These are phyloP conservation scores for Macadamia integrifolia DNA, from an alignment of 164 flowering plant genomes.

Conservation along the genomic window DNA sequence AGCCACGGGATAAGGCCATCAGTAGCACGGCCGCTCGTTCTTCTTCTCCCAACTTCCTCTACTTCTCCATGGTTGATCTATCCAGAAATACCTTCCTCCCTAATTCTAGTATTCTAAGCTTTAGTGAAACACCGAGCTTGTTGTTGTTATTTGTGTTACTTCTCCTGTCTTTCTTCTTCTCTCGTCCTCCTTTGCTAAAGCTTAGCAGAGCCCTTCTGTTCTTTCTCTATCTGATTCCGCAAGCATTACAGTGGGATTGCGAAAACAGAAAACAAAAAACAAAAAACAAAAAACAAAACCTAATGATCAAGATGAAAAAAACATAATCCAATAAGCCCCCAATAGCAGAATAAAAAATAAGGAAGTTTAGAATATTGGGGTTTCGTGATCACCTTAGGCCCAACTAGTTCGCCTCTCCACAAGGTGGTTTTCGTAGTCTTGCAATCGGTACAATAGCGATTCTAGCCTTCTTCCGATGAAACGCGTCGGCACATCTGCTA, in stretches of 20 bases:
- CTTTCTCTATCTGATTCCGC: slow-evolving; percentile 89
- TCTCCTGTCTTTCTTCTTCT: slow-evolving; percentile 5
- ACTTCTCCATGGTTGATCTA: slow-evolving; percentile 38
- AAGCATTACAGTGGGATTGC: slow-evolving; percentile 86
- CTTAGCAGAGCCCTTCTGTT: slow-evolving; percentile 54
- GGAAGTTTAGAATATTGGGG: background rate
- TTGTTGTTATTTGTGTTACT: slow-evolving; percentile 3
- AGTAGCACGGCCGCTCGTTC: slow-evolving; percentile 70
- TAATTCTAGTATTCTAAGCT: slow-evolving; percentile 28
- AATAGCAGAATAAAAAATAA: background rate
- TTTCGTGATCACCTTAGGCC: slow-evolving; percentile 52
- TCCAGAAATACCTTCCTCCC: slow-evolving; percentile 36
- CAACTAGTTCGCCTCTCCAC: slow-evolving; percentile 80
- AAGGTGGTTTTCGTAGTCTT: slow-evolving; percentile 71
- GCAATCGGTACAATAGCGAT: slow-evolving; percentile 49
- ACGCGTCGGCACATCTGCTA: too few species aligned
- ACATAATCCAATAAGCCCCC: background rate
- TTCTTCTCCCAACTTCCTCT: slow-evolving; percentile 50
- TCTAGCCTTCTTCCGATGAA: slow-evolving; percentile 13
- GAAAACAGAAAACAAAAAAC: background rate
- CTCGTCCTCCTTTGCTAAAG: slow-evolving; percentile 31
- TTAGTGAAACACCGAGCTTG: slow-evolving; percentile 21
- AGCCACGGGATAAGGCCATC: slow-evolving; percentile 69
- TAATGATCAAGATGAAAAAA: slow-evolving; percentile 4
- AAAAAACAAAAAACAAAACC: background rate